Base-by-base conservation (phyloP, 495 filamentous ascomycete species). In the Lophiostoma macrostomum region DNA sequence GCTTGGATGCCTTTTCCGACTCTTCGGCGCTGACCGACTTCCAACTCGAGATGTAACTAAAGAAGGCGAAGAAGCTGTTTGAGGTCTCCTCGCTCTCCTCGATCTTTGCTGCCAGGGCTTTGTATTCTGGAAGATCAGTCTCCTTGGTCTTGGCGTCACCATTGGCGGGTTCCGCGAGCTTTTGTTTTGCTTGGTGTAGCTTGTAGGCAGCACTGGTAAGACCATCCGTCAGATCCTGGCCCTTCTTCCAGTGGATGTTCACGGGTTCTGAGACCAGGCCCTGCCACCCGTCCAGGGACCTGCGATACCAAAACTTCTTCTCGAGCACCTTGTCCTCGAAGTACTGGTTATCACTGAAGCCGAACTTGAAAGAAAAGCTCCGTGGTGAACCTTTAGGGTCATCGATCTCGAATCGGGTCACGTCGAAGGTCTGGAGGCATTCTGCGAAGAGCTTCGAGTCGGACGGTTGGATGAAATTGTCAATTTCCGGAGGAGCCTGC, bases 301-400 rank as follows among this genome's bases (percentile, higher is more conserved):
- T 76, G 56, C 89, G 83, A 73, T 80, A 86, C 81, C 84, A 90
- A 69, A 96, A 91, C 62, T 84, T 85, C 83, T 97, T 97, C 69
- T 88, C 86, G 34, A 97, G 71, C 49, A 83, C 78, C 31, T 68
- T 67, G 68, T 95, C 77, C 56, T 80, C 74, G 65, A 95, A 91
- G 70, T 80, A 83, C 12, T 84, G 77, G 70, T 96, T 96, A 30
- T 74, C 69, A 24, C 53, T 58, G 60, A 90, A 89, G 44, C 77
- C 74, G 53, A 85, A 80, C 42, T 62, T 71, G 67, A 90, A 74
- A 22, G 68, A 52, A 16, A 90, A 60, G 67, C 79, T 84, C 50
- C 86, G 80, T 10, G 86, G 87, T 45, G 85, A 81, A 45, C 78
- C 76, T 13, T 40, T 53, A 27, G 73, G 54, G 59, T 73, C 71